Base-by-base conservation (phyloP, 2,329 filamentous ascomycete genomes). In the Exophiala aquamarina region DNA sequence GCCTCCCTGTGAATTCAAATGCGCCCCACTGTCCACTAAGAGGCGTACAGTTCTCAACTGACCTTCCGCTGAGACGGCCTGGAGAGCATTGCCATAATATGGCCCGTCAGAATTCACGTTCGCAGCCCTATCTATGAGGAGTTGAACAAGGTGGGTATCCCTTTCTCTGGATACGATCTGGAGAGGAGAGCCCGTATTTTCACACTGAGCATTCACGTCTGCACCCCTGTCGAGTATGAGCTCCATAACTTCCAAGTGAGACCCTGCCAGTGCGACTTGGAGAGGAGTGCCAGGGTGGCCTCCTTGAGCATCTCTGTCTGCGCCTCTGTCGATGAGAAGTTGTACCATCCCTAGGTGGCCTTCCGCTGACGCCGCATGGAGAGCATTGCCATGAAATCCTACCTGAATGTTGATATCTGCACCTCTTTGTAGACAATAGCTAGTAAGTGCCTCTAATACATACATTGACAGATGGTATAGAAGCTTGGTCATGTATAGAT, bases 291-390 rank as follows among this genome's bases (percentile, higher is more conserved):
- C 28, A 31, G 9, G 28, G n/a, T n/a, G n/a, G n/a, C n/a, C n/a
- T n/a, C n/a, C n/a, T n/a, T n/a, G n/a, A n/a, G n/a, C n/a, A n/a
- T 31, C n/a, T 31, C 9, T 31, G 15, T 36, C 34, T 14, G 34
- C 34, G 9, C 15, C 15, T 9, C 15, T 9, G 34, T 15, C 15
- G 34, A 36, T 10, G 10, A 66, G 50, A 4, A 59, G 44, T 41
- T 55, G 29, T 18, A 61, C 56, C 32, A 61, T 57, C 28, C 40
- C 23, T 9, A 26, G 6, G 41, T 54, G 31, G 38, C 51, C 51
- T 31, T 55, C 40, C 8, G 14, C 41, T 15, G 41, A 47, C 20
- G 46, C 46, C 15, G 41, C 41, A 14, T 49, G 46, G 15, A 49
- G 32, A 60, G 62, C 62, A 28, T 51, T 45, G n/a, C 28, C 28